phyloP scores from a whole-genome alignment of 148 eudicot genomes.

The Heliamphora exappendiculata region DNA sequence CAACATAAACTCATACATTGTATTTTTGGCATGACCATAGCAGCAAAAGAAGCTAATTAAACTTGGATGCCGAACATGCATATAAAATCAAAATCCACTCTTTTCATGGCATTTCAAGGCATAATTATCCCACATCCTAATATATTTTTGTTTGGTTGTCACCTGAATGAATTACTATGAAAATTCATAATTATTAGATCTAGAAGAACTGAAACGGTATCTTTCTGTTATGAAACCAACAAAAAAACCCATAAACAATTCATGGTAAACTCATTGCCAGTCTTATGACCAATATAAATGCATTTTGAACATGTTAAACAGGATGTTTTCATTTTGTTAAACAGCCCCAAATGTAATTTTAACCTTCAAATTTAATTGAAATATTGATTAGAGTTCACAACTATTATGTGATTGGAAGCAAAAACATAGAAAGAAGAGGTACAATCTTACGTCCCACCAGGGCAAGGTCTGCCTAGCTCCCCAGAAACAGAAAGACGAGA shows the following conservation, averaged over 20 bases:
- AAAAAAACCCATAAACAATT: not conserved
- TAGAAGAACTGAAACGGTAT: not conserved
- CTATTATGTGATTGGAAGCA: not conserved
- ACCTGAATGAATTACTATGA: not conserved
- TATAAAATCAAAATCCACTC: not conserved
- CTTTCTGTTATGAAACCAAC: not conserved
- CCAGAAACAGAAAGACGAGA: slow-evolving; percentile 72
- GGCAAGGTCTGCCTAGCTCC: slow-evolving; percentile 60
- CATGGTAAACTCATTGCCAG: not conserved
- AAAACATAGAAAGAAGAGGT: slow-evolving; percentile 4
- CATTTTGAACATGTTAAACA: not conserved
- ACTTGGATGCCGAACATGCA: not conserved
- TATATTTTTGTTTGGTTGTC: not conserved
- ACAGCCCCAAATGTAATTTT: not conserved
- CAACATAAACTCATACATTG: not conserved
- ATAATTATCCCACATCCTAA: not conserved
- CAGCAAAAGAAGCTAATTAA: not conserved
- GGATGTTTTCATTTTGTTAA: not conserved
- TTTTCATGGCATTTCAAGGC: slow-evolving; percentile 4
- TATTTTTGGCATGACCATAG: not conserved
- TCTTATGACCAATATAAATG: too few relatives aligned
- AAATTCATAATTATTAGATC: not conserved
- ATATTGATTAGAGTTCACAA: not conserved
- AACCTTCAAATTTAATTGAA: not conserved
- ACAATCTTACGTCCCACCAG: slow-evolving; percentile 70